These are phyloP conservation scores for Camellia sinensis DNA, from an alignment of 148 eudicot genomes.

Conservation along the genomic window DNA sequence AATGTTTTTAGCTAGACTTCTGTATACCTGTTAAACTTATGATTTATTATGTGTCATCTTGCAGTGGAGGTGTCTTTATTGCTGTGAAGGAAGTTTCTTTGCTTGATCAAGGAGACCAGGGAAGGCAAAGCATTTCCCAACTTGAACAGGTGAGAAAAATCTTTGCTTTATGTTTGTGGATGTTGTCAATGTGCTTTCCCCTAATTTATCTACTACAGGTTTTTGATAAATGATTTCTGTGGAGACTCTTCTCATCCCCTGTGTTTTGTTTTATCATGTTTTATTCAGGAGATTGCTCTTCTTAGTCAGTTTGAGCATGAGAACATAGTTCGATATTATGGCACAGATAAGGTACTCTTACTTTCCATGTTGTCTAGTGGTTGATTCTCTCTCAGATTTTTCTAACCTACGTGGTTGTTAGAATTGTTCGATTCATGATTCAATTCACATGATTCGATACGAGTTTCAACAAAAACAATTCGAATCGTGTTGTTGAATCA, in stretches of 20 bases:
- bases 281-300: constrained; percentile 68
- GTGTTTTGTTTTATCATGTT: not conserved
- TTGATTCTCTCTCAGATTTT: not conserved
- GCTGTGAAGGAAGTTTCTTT: constrained; percentile 94
- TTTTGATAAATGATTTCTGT: not conserved
- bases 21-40: not conserved
- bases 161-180: not conserved
- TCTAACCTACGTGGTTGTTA: no score
- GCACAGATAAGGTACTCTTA: constrained; percentile 48
- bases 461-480: no score
- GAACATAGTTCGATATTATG: constrained; percentile 79
- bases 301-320: constrained; percentile 81
- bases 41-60: constrained; percentile 14
- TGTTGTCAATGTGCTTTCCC: not conserved
- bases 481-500: no score
- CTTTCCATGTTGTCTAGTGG: not conserved
- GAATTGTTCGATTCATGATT: no score
- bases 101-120: constrained; percentile 70
- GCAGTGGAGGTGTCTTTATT: constrained; percentile 72
- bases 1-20: not conserved
- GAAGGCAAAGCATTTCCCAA: constrained; percentile 60
- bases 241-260: not conserved
- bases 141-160: constrained; percentile 61
- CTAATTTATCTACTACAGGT: not conserved
- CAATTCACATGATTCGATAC: no score